Evolutionary conservation across 225 moss, liverwort and hornwort genomes (phyloP).

Genomic region (Pseudisothecium myosuroides): DNA sequence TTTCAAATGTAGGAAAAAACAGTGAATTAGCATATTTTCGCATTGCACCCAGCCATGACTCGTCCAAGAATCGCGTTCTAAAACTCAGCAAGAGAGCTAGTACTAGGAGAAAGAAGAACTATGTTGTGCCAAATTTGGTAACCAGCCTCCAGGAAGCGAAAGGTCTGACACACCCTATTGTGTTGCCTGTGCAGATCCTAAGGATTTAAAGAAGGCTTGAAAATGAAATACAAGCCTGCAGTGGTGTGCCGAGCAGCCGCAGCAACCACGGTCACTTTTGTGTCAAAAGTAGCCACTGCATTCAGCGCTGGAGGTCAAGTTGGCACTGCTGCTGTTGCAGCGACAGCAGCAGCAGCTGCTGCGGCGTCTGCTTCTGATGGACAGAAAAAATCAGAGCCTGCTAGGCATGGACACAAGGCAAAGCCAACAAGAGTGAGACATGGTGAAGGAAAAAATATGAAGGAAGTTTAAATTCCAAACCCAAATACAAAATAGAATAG

Average conservation of each 20-base stretch:
- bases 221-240: slow-evolving; percentile 67
- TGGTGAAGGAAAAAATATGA: slow-evolving; percentile 2
- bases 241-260: slow-evolving; percentile 74
- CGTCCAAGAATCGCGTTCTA: neutral
- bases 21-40: neutral
- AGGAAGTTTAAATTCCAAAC: neutral
- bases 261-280: slow-evolving; percentile 49
- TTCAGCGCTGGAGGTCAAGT: slow-evolving; percentile 46
- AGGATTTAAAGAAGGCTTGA: neutral
- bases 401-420: neutral
- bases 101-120: neutral
- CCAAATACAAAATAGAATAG: neutral
- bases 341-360: slow-evolving; percentile 46
- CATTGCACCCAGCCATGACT: neutral
- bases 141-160: neutral
- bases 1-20: neutral
- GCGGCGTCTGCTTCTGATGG: slow-evolving; percentile 9
- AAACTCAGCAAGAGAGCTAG: neutral
- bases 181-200: neutral
- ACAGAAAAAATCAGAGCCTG: slow-evolving; percentile 5
- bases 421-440: slow-evolving; percentile 14
- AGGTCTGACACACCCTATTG: neutral
- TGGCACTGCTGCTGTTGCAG: slow-evolving; percentile 52
- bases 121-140: neutral
- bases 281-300: slow-evolving; percentile 60